phyloP scores from a whole-genome alignment of 2,329 filamentous ascomycete species.

The Camillea tinctor region DNA sequence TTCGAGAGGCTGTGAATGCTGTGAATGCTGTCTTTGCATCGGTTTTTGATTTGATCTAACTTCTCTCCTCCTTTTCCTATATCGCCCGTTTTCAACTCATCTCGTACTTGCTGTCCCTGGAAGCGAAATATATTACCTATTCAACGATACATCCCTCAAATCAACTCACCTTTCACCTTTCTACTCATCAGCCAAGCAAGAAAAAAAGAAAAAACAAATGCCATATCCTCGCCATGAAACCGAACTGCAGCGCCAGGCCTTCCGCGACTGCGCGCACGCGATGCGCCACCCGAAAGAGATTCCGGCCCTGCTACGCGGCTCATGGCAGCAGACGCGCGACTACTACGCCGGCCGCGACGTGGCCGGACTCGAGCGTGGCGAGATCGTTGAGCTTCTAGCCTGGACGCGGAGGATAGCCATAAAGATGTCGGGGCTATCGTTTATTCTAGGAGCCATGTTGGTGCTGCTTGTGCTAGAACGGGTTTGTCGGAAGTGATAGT shows the following conservation, averaged over 20 bases:
- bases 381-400: constrained; percentile 4
- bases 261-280: neutral
- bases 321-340: constrained; percentile 2
- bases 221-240: constrained; percentile 5
- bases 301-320: neutral
- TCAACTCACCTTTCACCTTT: neutral
- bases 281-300: constrained; percentile 1
- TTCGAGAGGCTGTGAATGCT: neutral
- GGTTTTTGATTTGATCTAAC: too few species aligned
- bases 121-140: too few species aligned
- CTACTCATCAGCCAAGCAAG: too few species aligned
- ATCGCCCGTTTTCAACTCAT: neutral
- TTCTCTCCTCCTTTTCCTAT: neutral
- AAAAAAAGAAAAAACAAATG: neutral
- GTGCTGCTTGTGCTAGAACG: neutral
- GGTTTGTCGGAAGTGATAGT: neutral
- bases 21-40: too few species aligned
- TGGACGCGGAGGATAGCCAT: constrained; percentile 1
- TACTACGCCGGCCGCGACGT: constrained; percentile 7
- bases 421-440: constrained; percentile 1
- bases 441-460: constrained; percentile 2
- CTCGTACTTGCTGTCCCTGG: too few species aligned
- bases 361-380: constrained; percentile 3
- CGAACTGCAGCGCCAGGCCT: neutral
- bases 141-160: too few species aligned